Evolutionary conservation across 2,329 filamentous ascomycete species (phyloP), one percentile per base, ranked within the genome.

Genomic region (Fusarium sp.): DNA sequence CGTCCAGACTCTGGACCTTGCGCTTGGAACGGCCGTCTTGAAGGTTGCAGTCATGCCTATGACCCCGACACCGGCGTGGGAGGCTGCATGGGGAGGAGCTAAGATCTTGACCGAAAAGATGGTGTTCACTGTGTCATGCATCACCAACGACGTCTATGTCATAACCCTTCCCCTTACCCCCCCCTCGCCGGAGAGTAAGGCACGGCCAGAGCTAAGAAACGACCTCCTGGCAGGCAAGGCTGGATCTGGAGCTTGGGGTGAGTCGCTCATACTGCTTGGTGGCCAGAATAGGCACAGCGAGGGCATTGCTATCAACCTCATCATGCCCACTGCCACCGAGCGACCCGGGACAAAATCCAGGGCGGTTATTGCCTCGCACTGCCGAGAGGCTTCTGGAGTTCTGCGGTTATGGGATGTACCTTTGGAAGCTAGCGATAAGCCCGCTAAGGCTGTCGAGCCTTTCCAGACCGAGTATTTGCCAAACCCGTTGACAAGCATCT

Each of bases 191-290:
- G 80, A 83, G 70, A 88, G 85, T 75, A 90, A 89, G 72, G 79
- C 81, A 4, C 80, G 87, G 13, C 79, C 82, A 5, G 85, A 88
- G 60, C 78, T 90, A 23, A 82, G 80, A 52, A 76, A 78, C 18
- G 82, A 80, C 58, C 80, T 88, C 11, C 74, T 87, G 49, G 82
- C 84, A 10, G 85, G 82, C 20, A 84, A 82, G 63, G 85, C 85
- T 35, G 88, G 88, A 18, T 86, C 83, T 31, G 87, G 88, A 37
- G 83, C 82, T n/a, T 90, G 88, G 87, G 87, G 87, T 9, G 88
- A 90, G 76, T 84, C 82, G 0, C 76, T 90, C 23, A 80, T 84
- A 3, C 74, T 84, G 13, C 80, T 91, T 9, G 77, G 77, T 18
- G 87, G 88, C 2, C 86, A 88, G 72, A 78, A 80, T 43, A 84